Percentiles rank a stretch among this genome's conserved stretches.
Evolutionary conservation across 257 asterid species (phyloP).

Genomic region (Leptodermis oblonga): DNA sequence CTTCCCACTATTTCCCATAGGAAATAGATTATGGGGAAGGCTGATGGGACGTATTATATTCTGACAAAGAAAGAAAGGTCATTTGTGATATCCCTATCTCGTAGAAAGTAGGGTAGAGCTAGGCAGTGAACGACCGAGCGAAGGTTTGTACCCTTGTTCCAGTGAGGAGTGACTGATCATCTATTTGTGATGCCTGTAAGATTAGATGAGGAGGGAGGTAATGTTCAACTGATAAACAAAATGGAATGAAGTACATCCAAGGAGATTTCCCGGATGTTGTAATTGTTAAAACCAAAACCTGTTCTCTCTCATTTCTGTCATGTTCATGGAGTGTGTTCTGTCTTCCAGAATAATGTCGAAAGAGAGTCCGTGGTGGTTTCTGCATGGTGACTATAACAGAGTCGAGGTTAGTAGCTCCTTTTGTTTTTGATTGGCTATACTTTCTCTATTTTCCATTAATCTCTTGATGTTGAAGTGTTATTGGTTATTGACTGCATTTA

Average conservation of each 20-base stretch:
- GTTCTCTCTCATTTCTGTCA: neutral
- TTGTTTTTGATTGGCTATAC: too few species aligned
- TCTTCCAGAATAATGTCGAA: conserved; percentile 53
- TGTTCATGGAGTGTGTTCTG: neutral
- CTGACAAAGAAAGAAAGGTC: too few species aligned
- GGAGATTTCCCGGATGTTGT: neutral
- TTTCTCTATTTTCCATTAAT: neutral
- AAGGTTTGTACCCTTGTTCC: too few species aligned
- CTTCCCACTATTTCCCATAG: neutral
- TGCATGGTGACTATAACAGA: conserved; percentile 45
- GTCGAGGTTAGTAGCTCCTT: conserved; percentile 40
- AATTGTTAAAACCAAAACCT: neutral
- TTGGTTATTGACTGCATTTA: neutral
- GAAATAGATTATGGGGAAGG: neutral
- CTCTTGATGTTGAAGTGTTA: neutral
- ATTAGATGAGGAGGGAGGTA: neutral
- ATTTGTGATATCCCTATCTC: too few species aligned
- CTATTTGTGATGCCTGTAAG: neutral
- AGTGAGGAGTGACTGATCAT: too few species aligned
- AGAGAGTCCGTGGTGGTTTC: conserved; percentile 94
- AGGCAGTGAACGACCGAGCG: too few species aligned
- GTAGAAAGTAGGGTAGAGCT: too few species aligned
- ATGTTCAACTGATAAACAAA: neutral
- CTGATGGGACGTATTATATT: too few species aligned
- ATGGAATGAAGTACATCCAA: neutral